A percentile compares a stretch with the other conserved stretches of the same genome.
Evolutionary conservation across 371 early-diverging fungal species (phyloP).

Genomic region (Apophysomyces ossiformis): DNA sequence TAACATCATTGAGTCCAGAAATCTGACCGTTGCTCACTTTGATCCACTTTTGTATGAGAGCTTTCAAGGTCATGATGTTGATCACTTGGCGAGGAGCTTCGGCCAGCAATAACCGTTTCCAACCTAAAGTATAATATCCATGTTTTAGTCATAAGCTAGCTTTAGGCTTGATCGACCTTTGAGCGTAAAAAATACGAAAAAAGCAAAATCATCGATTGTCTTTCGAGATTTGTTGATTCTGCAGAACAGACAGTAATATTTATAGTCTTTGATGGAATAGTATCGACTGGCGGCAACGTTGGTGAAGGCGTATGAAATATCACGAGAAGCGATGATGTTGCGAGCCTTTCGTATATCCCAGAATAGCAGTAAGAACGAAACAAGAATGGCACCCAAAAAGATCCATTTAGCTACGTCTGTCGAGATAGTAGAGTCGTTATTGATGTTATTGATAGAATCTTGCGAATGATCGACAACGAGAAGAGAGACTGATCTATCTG

Average conservation of each 20-base stretch:
- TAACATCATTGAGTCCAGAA: constrained; percentile 26
- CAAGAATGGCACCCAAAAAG: constrained; percentile 71
- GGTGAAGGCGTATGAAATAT: constrained; percentile 83
- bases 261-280: constrained; percentile 62
- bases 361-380: constrained; percentile 69
- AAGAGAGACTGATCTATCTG: constrained; percentile 14
- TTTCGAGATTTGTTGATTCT: constrained; percentile 71
- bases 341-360: constrained; percentile 78
- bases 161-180: constrained; percentile 59
- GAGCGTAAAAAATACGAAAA: constrained; percentile 85
- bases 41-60: constrained; percentile 36
- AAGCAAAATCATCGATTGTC: constrained; percentile 71
- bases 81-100: constrained; percentile 87
- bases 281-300: constrained; percentile 72
- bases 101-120: constrained; percentile 87
- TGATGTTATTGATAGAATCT: not conserved
- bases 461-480: constrained; percentile 17
- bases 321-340: constrained; percentile 63
- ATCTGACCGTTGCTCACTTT: constrained; percentile 21
- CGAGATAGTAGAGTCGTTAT: constrained; percentile 32
- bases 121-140: constrained; percentile 45
- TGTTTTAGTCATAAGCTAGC: too few species aligned
- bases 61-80: constrained; percentile 41
- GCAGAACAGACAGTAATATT: constrained; percentile 83
- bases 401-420: constrained; percentile 57